These are phyloP conservation scores for Eragrostis nindensis DNA, from an alignment of 176 grass and related monocot genomes.

Conservation along the genomic window DNA sequence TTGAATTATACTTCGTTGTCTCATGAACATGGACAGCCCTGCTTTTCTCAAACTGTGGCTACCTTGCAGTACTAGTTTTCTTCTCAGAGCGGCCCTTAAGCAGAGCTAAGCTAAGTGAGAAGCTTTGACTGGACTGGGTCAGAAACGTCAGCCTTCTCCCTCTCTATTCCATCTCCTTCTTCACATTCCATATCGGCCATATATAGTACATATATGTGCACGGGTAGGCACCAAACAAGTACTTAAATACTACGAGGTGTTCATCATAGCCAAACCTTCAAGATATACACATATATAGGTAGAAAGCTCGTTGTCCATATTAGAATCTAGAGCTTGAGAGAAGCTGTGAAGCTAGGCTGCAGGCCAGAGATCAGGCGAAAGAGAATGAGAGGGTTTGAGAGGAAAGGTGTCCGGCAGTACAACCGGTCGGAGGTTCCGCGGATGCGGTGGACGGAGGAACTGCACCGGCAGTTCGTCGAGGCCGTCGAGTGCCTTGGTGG, in stretches of 20 bases:
- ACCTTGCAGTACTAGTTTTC: conserved; percentile 28
- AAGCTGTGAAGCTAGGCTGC: conserved; percentile 15
- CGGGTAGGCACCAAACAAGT: conserved; percentile 44
- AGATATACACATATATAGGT: neutral
- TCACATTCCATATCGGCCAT: conserved; percentile 52
- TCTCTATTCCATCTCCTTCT: neutral
- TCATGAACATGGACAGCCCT: conserved; percentile 27
- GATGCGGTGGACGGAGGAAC: conserved; percentile 92
- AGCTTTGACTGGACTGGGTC: conserved; percentile 90
- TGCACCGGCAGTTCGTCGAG: conserved; percentile 75
- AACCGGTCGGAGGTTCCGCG: conserved; percentile 76
- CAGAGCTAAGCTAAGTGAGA: conserved; percentile 48
- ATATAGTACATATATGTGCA: conserved; percentile 28
- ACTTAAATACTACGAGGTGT: conserved; percentile 33
- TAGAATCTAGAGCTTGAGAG: conserved; percentile 42
- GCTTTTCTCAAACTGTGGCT: conserved; percentile 37
- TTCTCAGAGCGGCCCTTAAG: conserved; percentile 38
- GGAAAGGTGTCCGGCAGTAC: conserved; percentile 82
- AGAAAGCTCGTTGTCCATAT: neutral
- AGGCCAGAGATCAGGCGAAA: neutral
- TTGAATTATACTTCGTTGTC: conserved; percentile 39
- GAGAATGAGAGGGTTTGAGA: conserved; percentile 62
- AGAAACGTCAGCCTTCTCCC: conserved; percentile 46
- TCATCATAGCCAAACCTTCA: conserved; percentile 26
- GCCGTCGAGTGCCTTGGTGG: conserved; percentile 85